A percentile compares a stretch with the other conserved stretches of the same genome.
These are phyloP conservation scores for Pseudogymnoascus sp. DNA, from an alignment of 2,329 filamentous ascomycete species.

Conservation along the genomic window DNA sequence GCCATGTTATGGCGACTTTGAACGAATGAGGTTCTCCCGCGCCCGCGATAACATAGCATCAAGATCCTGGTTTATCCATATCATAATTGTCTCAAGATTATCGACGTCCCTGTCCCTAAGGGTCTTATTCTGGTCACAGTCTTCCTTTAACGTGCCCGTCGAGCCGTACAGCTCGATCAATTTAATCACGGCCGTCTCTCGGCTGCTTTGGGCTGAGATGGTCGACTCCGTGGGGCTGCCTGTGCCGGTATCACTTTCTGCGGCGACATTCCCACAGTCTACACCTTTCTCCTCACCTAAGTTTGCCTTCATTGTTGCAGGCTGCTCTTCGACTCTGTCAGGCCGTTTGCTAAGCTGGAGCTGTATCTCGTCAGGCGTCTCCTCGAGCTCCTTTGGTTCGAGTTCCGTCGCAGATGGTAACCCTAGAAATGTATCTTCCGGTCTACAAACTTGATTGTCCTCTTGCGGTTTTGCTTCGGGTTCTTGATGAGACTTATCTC, in stretches of 20 bases:
- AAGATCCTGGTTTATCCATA: neutral
- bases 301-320: neutral
- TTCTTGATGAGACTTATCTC: neutral
- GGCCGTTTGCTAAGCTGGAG: neutral
- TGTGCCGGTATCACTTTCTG: neutral
- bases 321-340: neutral
- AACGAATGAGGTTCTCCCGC: constrained; percentile 20
- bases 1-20: neutral
- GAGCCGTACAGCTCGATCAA: neutral
- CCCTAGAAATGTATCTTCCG: neutral
- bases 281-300: neutral
- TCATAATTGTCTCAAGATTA: neutral
- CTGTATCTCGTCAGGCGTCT: neutral
- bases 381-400: neutral
- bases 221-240: neutral
- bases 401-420: neutral
- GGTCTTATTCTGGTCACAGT: neutral
- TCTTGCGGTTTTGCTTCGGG: neutral
- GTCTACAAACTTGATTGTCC: neutral
- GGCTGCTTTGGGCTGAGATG: neutral
- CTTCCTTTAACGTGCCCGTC: neutral
- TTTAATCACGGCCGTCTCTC: neutral
- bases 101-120: neutral
- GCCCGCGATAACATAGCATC: no score
- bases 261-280: neutral